Evolutionary conservation across 306 rosid genomes (phyloP).

Genomic region (Citrullus mucosospermus): DNA sequence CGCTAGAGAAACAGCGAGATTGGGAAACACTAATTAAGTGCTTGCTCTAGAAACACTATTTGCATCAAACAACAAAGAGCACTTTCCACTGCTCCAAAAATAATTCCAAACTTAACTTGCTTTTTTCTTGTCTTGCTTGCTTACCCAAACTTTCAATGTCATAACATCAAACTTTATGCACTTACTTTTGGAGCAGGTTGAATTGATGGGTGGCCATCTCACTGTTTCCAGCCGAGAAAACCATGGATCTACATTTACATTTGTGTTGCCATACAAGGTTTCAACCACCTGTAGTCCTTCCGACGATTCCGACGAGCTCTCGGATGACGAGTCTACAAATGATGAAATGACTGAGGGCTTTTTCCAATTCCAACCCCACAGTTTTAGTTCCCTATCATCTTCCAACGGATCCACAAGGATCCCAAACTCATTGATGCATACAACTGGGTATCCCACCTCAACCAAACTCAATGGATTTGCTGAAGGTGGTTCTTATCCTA

Average conservation of each 20-base stretch:
- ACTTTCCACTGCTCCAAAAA: background rate
- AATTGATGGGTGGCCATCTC: conserved; percentile 82
- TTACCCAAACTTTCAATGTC: background rate
- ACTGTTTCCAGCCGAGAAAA: conserved; percentile 79
- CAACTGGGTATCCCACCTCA: conserved; percentile 25
- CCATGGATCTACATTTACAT: conserved; percentile 77
- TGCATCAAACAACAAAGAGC: background rate
- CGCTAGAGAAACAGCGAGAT: background rate
- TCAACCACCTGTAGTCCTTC: conserved; percentile 39
- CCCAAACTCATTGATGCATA: conserved; percentile 35
- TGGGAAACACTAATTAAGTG: background rate
- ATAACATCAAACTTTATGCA: background rate
- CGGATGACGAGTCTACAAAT: conserved; percentile 36
- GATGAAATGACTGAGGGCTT: conserved; percentile 55
- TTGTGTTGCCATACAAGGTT: conserved; percentile 78
- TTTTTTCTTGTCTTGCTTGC: background rate
- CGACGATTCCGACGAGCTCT: conserved; percentile 60
- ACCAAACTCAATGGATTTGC: conserved; percentile 43
- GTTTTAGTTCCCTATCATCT: conserved; percentile 69
- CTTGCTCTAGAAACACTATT: background rate
- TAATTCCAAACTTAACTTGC: background rate
- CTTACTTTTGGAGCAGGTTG: conserved; percentile 51
- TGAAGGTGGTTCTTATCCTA: conserved; percentile 18
- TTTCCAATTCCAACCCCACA: conserved; percentile 86
- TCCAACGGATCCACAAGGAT: conserved; percentile 53